Percentiles rank a stretch among this genome's conserved stretches.
Conservation (phyloP, 495 filamentous ascomycete genomes). For the Rostrohypoxylon terebratum region DNA sequence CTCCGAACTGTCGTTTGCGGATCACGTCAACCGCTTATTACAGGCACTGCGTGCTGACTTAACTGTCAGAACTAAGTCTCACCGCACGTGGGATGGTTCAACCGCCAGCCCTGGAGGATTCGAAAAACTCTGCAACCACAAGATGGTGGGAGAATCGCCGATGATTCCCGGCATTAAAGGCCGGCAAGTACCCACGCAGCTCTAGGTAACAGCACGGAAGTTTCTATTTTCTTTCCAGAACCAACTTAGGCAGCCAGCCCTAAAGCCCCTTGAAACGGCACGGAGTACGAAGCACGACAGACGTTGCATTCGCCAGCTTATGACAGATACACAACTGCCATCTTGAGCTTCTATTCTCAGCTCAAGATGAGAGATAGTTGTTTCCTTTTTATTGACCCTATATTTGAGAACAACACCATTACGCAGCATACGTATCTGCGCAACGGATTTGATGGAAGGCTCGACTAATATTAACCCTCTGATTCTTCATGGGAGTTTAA, state of each 20-base stretch:
- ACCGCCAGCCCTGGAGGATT: constrained; percentile 26
- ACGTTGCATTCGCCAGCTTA: constrained; percentile 37
- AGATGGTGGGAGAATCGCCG: constrained; percentile 8
- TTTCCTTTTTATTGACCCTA: constrained; percentile 36
- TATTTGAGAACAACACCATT: background rate
- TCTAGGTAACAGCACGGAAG: constrained; percentile 20
- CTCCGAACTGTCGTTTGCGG: constrained; percentile 13
- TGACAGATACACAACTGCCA: constrained; percentile 20
- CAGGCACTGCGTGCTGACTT: constrained; percentile 27
- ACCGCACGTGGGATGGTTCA: constrained; percentile 26
- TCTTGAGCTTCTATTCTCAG: constrained; percentile 38
- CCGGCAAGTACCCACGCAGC: background rate
- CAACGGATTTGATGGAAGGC: constrained; percentile 3
- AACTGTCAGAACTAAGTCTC: constrained; percentile 13
- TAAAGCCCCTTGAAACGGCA: constrained; percentile 36
- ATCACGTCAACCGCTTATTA: constrained; percentile 12
- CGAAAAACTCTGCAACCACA: constrained; percentile 19
- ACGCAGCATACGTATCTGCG: background rate
- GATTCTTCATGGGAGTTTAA: background rate
- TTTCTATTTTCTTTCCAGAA: constrained; percentile 45
- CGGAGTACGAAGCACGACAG: constrained; percentile 23
- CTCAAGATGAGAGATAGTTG: constrained; percentile 6
- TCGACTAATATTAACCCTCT: constrained; percentile 25
- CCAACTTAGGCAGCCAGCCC: constrained; percentile 2
- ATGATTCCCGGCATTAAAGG: constrained; percentile 7